These are phyloP conservation scores for Barnettozyma populi DNA, from an alignment of 805 yeast genomes.

Conservation along the genomic window DNA sequence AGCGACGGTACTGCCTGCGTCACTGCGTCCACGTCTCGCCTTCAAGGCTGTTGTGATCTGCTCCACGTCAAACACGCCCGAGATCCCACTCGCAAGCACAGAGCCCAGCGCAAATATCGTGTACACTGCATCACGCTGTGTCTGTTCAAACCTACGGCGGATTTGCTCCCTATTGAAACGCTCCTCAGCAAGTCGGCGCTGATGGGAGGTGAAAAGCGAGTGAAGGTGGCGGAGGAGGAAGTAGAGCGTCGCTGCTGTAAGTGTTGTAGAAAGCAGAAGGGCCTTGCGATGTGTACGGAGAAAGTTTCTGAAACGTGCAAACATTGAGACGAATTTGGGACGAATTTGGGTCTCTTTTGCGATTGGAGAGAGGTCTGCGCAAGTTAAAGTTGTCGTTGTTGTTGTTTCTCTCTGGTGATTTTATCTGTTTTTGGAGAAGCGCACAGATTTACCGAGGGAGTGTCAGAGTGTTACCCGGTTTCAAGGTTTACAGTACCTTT, in stretches of 20 bases:
- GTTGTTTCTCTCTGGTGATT: neutral
- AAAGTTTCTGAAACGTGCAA: conserved; percentile 25
- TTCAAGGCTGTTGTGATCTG: conserved; percentile 64
- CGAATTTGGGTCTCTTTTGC: neutral
- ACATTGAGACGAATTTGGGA: conserved; percentile 10
- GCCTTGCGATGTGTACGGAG: conserved; percentile 40
- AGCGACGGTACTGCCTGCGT: conserved; percentile 10
- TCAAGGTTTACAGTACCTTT: neutral
- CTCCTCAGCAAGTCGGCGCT: conserved; percentile 48
- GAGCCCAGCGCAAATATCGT: conserved; percentile 82
- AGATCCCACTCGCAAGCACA: conserved; percentile 60
- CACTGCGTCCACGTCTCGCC: conserved; percentile 41
- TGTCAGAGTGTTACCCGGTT: neutral
- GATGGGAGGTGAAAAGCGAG: conserved; percentile 42
- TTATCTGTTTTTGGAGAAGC: neutral
- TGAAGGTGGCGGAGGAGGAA: conserved; percentile 38
- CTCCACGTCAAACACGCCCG: conserved; percentile 64
- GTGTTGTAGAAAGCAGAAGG: conserved; percentile 21
- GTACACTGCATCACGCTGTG: conserved; percentile 83
- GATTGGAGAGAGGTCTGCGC: neutral
- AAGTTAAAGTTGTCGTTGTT: neutral
- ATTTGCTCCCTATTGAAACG: conserved; percentile 62
- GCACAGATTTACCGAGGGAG: neutral
- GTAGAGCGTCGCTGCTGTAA: conserved; percentile 35
- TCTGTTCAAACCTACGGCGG: conserved; percentile 79